Base-by-base conservation (phyloP, 257 asterid genomes). In the Ilex asprella region DNA sequence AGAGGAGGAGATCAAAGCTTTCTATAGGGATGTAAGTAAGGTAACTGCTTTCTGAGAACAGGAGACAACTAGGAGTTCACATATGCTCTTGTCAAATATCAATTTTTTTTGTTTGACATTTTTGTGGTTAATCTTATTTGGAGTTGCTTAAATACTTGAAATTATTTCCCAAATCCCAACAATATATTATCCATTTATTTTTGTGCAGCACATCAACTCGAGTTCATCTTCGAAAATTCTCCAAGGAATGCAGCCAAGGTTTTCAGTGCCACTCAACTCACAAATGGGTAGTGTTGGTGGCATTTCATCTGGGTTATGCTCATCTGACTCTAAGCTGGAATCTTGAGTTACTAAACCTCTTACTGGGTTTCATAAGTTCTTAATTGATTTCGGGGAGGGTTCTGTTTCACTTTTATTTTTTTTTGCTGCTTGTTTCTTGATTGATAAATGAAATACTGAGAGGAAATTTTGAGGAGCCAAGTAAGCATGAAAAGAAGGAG, bases 1-100 rank as follows among this genome's bases (percentile, higher is more conserved):
- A 12, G 94, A 89, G 61, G 99, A 92, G 86, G 99, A 92, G 82
- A 89, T 92, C 65, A 78, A 52, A 72, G 77, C 88, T 70, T 92
- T 83, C 82, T 76, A 70, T 72, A 76, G 55, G 70, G 85, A 82
- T 69, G 63, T 70, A 54, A 70, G 76, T 43, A 85, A 88, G 95
- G 96, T 86, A 79, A 49, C 29, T 53, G 8, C 15, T 14, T 10
- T 46, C n/a, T 46, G n/a, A 11, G 10, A 46, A 10, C n/a, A 10
- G 3, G n/a, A 2, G 4, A 46, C 13, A 46, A 14, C 52, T 10
- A 46, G 13, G 13, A 14, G 11, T 14, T 46, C 10, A 46, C 6
- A 46, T 5, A 2, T 3, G 4, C 12, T 46, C 10, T 46, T 11
- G 52, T 10, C n/a, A 0, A 46, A 46, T 46, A 6, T 46, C 3